Percentiles rank a stretch among this genome's conserved stretches.
Evolutionary conservation across 495 filamentous ascomycete species (phyloP).

Genomic region (Lentithecium fluviatile): DNA sequence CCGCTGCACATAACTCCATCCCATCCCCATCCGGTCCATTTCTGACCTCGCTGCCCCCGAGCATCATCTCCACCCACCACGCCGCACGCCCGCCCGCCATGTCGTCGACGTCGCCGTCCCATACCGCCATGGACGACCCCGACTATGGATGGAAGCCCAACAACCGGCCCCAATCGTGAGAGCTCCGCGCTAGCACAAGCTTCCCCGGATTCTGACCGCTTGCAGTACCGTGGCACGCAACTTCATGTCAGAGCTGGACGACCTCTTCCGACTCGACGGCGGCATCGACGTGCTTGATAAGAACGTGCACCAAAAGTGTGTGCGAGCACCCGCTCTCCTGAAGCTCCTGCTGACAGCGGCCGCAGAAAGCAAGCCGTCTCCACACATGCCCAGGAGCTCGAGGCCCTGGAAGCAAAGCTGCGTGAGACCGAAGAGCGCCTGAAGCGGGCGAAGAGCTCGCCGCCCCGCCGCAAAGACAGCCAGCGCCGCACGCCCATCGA

Average conservation of each 20-base stretch:
- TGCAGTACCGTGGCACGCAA: constrained; percentile 79
- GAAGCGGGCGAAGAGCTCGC: constrained; percentile 45
- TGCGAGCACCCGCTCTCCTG: constrained; percentile 20
- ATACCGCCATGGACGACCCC: constrained; percentile 30
- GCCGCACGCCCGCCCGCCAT: not conserved
- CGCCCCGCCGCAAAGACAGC: constrained; percentile 28
- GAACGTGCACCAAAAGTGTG: constrained; percentile 82
- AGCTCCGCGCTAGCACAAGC: not conserved
- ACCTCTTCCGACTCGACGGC: constrained; percentile 76
- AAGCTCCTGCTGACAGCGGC: constrained; percentile 35
- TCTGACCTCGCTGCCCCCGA: not conserved
- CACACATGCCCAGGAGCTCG: constrained; percentile 74
- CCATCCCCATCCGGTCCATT: not conserved
- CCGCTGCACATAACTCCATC: not conserved
- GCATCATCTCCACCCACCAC: not conserved
- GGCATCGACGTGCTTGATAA: constrained; percentile 72
- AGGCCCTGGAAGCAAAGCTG: constrained; percentile 78
- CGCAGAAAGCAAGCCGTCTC: constrained; percentile 68
- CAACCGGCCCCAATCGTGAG: constrained; percentile 74
- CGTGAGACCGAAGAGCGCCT: constrained; percentile 82
- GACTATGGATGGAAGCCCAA: constrained; percentile 76
- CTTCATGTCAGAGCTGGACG: constrained; percentile 83
- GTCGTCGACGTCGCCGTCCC: not conserved
- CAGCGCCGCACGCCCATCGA: constrained; percentile 23
- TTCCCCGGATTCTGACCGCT: constrained; percentile 19